These are phyloP conservation scores for Cladophialophora bantiana DNA, from an alignment of 2,329 filamentous ascomycete genomes.

Conservation along the genomic window DNA sequence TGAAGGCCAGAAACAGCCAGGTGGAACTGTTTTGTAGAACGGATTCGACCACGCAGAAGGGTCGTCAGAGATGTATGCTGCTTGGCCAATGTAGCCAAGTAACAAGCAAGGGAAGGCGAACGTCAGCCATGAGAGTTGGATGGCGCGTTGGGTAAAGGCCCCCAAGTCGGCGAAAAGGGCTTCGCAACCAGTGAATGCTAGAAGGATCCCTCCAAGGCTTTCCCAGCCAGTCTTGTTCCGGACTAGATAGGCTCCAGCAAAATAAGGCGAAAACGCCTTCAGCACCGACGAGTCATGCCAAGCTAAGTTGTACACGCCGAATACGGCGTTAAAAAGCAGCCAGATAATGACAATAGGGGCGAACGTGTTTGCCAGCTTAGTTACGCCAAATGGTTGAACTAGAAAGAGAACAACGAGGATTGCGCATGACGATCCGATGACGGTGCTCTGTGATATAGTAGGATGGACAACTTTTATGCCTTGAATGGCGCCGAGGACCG, in stretches of 20 bases:
- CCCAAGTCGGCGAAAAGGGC: slow-evolving; percentile 80
- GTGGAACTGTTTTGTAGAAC: slow-evolving; percentile 74
- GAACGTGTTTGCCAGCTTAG: slow-evolving; percentile 57
- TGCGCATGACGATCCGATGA: slow-evolving; percentile 60
- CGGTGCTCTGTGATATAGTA: slow-evolving; percentile 54
- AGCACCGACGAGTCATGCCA: slow-evolving; percentile 58
- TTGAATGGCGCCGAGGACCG: slow-evolving; percentile 64
- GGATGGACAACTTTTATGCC: slow-evolving; percentile 58
- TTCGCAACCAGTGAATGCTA: slow-evolving; percentile 80
- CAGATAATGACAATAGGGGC: slow-evolving; percentile 65
- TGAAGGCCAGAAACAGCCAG: slow-evolving; percentile 71
- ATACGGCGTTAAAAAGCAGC: slow-evolving; percentile 59
- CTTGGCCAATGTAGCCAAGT: slow-evolving; percentile 72
- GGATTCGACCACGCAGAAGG: slow-evolving; percentile 72
- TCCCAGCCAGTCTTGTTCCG: slow-evolving; percentile 61
- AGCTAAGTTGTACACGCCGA: slow-evolving; percentile 61
- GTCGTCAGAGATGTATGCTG: slow-evolving; percentile 70
- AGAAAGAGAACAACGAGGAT: slow-evolving; percentile 62
- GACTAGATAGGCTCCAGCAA: slow-evolving; percentile 58
- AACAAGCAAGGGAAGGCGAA: slow-evolving; percentile 73
- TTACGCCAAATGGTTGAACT: slow-evolving; percentile 62
- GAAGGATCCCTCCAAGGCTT: slow-evolving; percentile 67
- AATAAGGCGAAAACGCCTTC: slow-evolving; percentile 59
- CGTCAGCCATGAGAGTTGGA: slow-evolving; percentile 75
- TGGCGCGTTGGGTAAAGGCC: slow-evolving; percentile 72